Percentiles rank a stretch among this genome's conserved stretches.
Evolutionary conservation across 257 asterid species (phyloP).

Genomic region (Scutellaria galericulata): DNA sequence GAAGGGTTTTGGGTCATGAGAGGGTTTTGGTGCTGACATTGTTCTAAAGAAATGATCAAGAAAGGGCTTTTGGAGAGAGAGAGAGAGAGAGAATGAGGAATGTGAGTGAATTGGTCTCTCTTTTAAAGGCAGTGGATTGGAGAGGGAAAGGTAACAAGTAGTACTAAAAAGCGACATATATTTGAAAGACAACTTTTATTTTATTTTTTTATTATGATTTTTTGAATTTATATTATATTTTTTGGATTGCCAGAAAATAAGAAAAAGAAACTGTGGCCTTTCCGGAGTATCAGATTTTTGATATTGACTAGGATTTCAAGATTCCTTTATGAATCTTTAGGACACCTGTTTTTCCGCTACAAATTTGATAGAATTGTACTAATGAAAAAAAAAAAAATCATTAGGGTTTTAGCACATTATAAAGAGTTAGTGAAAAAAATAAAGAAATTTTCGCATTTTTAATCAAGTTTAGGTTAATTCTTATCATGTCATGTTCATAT

Average conservation of each 20-base stretch:
- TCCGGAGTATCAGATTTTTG: conserved; percentile 52
- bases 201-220: not conserved
- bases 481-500: too few species aligned
- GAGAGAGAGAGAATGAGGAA: not conserved
- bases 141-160: not conserved
- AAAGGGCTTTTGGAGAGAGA: not conserved
- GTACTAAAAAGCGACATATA: conserved; percentile 29
- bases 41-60: not conserved
- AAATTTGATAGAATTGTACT: too few species aligned
- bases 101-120: conserved; percentile 34
- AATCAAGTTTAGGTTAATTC: too few species aligned
- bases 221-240: not conserved
- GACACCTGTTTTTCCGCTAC: too few species aligned
- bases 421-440: too few species aligned
- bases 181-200: conserved; percentile 23
- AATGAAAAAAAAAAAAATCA: too few species aligned
- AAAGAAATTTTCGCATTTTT: too few species aligned
- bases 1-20: conserved; percentile 50
- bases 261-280: conserved; percentile 33
- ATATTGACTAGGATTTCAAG: conserved; percentile 51
- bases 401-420: too few species aligned
- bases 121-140: conserved; percentile 47
- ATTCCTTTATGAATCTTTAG: conserved; percentile 27
- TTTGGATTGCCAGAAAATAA: conserved; percentile 9
- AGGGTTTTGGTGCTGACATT: conserved; percentile 50